phyloP scores from a whole-genome alignment of 208 protist species.

The Acanthamoeba culbertsoni region DNA sequence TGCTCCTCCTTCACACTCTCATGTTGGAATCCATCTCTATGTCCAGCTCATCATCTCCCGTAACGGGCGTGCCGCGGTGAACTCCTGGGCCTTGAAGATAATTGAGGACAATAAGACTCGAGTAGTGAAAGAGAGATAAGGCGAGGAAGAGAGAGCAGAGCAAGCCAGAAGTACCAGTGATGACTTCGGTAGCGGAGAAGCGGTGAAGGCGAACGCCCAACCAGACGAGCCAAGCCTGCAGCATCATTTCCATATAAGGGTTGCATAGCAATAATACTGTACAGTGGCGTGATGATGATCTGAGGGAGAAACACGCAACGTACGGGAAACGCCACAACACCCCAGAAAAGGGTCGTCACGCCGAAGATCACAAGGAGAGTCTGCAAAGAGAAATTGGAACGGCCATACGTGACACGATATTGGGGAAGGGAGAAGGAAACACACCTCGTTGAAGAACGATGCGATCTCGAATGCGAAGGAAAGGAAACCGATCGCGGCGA shows the following conservation, averaged over 20 bases:
- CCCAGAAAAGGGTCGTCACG: slow-evolving; percentile 5
- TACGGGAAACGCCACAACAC: not conserved
- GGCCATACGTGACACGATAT: not conserved
- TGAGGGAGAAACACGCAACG: not conserved
- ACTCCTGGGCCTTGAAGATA: not conserved
- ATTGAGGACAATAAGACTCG: not conserved
- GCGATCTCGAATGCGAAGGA: not conserved
- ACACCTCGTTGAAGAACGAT: not conserved
- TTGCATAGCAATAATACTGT: not conserved
- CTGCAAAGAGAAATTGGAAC: too few species aligned
- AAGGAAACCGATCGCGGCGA: not conserved
- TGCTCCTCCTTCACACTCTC: not conserved
- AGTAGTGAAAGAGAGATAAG: not conserved
- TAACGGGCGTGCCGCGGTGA: not conserved
- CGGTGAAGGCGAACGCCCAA: not conserved
- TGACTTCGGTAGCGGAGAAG: not conserved
- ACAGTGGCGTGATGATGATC: not conserved
- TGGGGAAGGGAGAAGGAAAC: not conserved
- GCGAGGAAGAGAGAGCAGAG: too few species aligned
- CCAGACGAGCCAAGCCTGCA: not conserved
- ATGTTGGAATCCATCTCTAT: slow-evolving; percentile 34
- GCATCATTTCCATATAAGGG: not conserved
- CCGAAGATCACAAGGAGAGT: not conserved
- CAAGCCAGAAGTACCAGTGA: not conserved
- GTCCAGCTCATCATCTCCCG: slow-evolving; percentile 10